Conservation (phyloP, 495 filamentous ascomycete genomes). For the Xylaria curta region DNA sequence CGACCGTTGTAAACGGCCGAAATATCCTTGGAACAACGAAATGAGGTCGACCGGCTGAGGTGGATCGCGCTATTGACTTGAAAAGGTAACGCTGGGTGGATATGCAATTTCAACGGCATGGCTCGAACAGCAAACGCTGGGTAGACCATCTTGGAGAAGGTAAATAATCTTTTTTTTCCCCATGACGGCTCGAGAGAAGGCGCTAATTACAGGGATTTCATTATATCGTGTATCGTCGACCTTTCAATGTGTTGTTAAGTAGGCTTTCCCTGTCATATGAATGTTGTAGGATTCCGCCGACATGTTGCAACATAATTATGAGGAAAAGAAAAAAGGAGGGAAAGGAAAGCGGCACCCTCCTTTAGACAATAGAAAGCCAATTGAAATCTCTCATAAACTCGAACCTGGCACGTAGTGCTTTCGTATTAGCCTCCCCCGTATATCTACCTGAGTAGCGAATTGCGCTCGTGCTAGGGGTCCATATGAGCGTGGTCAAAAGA, state of each 20-base stretch:
- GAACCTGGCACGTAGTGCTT: not conserved
- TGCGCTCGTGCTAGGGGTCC: not conserved
- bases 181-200: not conserved
- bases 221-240: no score
- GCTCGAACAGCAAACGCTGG: not conserved
- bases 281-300: not conserved
- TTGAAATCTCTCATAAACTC: not conserved
- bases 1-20: conserved; percentile 22
- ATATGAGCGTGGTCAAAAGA: not conserved
- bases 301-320: not conserved
- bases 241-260: not conserved
- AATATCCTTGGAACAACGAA: conserved; percentile 7
- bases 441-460: not conserved
- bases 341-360: not conserved
- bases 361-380: not conserved
- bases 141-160: not conserved
- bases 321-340: not conserved
- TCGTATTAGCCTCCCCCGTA: not conserved
- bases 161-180: not conserved
- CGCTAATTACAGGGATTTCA: not conserved
- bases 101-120: conserved; percentile 15
- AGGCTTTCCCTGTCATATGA: conserved; percentile 3
- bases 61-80: conserved; percentile 21
- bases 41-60: not conserved
- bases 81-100: conserved; percentile 21